Evolutionary conservation across 306 rosid species (phyloP), one percentile per base, ranked within the genome.

Genomic region (Cicer bijugum): DNA sequence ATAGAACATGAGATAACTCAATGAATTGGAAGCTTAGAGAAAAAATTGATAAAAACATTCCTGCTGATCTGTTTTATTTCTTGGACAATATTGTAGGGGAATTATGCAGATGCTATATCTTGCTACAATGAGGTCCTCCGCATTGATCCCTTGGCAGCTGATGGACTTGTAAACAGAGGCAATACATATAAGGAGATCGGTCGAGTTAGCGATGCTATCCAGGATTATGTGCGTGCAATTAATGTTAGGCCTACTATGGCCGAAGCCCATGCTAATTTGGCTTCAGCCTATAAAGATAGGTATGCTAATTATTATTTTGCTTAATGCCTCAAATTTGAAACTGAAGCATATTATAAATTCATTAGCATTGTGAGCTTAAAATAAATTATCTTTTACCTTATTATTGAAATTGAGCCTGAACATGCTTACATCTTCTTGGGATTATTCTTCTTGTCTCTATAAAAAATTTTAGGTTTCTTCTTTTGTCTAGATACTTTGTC

Each of bases 241-340:
- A 61, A 82, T 82, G 86, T 89, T 72, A 86, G 97, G 82, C 97
- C 99, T 20, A 75, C 86, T 5, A 91, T 91, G 97, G 99, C 99
- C 12, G 99, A 95, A 84, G 99, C 99, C 62, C 99, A 95, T 90
- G 99, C 97, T 50, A 95, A 95, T 79, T 80, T 95, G 89, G 99
- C 99, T 59, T 95, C 99, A 69, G 97, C 99, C 55, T 92, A 91
- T 83, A 95, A 95, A 82, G 99, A 95, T 78, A 95, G 97, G 99
- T 91, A 67, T 79, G 58, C 6, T 39, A 39, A 46, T 42, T 77
- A 33, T 55, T 12, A 8, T 67, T 72, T 61, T 20, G 55, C 45
- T 59, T 66, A 37, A 44, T 62, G 23, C 57, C 28, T 48, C 38
- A 17, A 28, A 44, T 12, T 45, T 15, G 38, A 50, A 67, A 43